A percentile compares a stretch with the other conserved stretches of the same genome.
phyloP scores from a whole-genome alignment of 2,329 filamentous ascomycete species.

The Xylaria multiplex region DNA sequence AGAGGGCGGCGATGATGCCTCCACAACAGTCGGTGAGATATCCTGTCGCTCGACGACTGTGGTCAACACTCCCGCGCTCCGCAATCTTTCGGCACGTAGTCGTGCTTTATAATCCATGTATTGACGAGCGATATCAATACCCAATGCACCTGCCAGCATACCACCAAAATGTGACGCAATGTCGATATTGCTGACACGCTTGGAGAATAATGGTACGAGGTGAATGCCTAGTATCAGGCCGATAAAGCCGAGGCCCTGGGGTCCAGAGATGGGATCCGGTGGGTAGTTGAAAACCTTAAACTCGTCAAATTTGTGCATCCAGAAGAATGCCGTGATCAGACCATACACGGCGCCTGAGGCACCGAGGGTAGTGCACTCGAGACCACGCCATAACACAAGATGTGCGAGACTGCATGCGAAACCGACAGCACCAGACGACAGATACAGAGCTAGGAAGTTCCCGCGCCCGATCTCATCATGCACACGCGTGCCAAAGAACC shows the following conservation, averaged over 20 bases:
- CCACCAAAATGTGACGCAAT: slow-evolving; percentile 64
- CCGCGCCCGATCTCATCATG: slow-evolving; percentile 77
- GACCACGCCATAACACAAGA: slow-evolving; percentile 58
- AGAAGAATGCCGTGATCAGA: slow-evolving; percentile 69
- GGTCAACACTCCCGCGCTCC: slow-evolving; percentile 41
- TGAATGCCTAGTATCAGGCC: slow-evolving; percentile 62
- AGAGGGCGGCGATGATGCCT: slow-evolving; percentile 16
- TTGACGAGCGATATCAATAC: slow-evolving; percentile 51
- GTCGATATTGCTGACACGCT: slow-evolving; percentile 56
- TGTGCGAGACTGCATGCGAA: slow-evolving; percentile 67
- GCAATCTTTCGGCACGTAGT: slow-evolving; percentile 41
- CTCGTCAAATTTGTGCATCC: slow-evolving; percentile 65
- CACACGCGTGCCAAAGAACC: slow-evolving; percentile 71
- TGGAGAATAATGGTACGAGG: slow-evolving; percentile 56
- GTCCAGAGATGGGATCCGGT: slow-evolving; percentile 61
- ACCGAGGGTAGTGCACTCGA: slow-evolving; percentile 68
- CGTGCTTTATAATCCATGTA: slow-evolving; percentile 46
- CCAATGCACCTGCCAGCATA: slow-evolving; percentile 58
- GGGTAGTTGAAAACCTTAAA: slow-evolving; percentile 68
- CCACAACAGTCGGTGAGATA: slow-evolving; percentile 2
- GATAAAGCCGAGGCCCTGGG: slow-evolving; percentile 65
- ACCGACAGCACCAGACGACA: slow-evolving; percentile 66
- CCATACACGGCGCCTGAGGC: slow-evolving; percentile 73
- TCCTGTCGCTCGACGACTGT: slow-evolving; percentile 35
- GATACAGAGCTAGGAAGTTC: slow-evolving; percentile 74